Conservation (phyloP, 345 rosid species). For the Acer negundo region DNA sequence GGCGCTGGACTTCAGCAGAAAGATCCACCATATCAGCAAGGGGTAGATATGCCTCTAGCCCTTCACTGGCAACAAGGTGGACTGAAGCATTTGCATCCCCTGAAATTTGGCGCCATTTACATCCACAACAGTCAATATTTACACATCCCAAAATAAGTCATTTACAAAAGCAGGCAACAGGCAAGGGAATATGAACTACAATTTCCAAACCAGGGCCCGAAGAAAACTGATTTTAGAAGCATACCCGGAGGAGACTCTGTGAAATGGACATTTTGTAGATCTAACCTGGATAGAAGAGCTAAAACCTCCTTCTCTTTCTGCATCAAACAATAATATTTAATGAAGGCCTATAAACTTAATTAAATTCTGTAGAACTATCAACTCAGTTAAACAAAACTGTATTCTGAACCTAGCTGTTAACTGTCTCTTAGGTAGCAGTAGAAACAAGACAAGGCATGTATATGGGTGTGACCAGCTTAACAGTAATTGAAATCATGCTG, state of each 20-base stretch:
- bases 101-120: conserved; percentile 30
- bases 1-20: conserved; percentile 87
- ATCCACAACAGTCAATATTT: conserved; percentile 11
- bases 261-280: conserved; percentile 59
- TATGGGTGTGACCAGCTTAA: neutral
- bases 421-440: neutral
- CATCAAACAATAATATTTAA: conserved; percentile 24
- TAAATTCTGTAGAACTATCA: neutral
- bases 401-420: neutral
- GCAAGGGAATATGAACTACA: neutral
- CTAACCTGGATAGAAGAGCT: conserved; percentile 86
- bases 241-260: conserved; percentile 72
- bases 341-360: neutral
- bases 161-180: neutral
- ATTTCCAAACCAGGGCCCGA: neutral
- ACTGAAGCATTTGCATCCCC: conserved; percentile 82
- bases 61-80: conserved; percentile 95
- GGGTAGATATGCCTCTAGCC: conserved; percentile 95
- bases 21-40: conserved; percentile 93
- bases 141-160: neutral
- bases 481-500: neutral
- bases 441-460: neutral
- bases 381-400: neutral
- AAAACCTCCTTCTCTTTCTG: conserved; percentile 90
- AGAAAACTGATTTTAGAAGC: conserved; percentile 14